phyloP scores from a whole-genome alignment of 1,284 basidiomycete genomes.

The Leccinum fuscescens region DNA sequence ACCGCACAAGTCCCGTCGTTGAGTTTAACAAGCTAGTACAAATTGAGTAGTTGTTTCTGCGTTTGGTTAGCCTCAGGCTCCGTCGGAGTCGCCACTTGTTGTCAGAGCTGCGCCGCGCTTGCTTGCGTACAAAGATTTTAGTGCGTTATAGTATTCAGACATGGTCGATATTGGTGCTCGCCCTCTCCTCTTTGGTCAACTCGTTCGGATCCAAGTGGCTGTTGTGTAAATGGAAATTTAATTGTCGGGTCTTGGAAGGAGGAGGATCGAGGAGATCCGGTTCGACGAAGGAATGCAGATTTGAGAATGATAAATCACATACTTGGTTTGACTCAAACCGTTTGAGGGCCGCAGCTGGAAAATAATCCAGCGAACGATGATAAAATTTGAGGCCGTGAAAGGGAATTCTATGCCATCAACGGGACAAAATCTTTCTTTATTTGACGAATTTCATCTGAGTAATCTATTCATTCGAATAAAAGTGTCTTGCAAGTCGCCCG shows the following conservation, averaged over 20 bases:
- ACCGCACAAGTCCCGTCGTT: not conserved
- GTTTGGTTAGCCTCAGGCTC: not conserved
- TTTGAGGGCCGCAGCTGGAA: not conserved
- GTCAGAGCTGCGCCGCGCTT: not conserved
- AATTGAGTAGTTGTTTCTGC: not conserved
- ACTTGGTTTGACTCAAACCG: not conserved
- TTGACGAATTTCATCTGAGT: not conserved
- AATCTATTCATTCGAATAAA: not conserved
- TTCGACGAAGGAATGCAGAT: not conserved
- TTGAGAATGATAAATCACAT: not conserved
- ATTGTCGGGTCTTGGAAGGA: not conserved
- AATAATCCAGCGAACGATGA: not conserved
- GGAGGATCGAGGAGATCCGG: constrained; percentile 5
- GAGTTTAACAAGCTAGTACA: not conserved
- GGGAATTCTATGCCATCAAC: not conserved
- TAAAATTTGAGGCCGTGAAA: not conserved
- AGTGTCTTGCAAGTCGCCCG: not conserved
- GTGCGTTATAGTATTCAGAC: not conserved
- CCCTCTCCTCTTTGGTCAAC: not conserved
- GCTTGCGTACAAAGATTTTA: not conserved
- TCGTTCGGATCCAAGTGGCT: not conserved
- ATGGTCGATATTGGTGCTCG: not conserved
- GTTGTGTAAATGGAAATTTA: not conserved
- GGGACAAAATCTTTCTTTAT: not conserved
- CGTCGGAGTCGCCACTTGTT: not conserved